These are phyloP conservation scores for Athelia psychrophila DNA, from an alignment of 1,284 basidiomycete species.

Conservation along the genomic window DNA sequence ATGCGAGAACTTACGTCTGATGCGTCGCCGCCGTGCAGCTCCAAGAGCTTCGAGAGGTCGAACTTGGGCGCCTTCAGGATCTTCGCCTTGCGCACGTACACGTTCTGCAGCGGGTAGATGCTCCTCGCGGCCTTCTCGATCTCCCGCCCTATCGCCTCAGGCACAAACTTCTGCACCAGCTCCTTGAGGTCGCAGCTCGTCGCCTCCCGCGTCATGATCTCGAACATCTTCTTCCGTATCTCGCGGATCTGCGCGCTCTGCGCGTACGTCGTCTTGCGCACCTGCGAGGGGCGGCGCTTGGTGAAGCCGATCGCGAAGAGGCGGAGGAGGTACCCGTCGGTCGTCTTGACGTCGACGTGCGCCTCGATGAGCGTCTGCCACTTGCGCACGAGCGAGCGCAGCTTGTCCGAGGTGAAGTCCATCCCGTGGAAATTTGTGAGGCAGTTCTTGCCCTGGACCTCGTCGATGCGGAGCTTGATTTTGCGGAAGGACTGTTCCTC, in stretches of 20 bases:
- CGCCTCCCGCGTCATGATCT: constrained; percentile 98
- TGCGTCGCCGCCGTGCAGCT: constrained; percentile 90
- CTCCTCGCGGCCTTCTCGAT: constrained; percentile 97
- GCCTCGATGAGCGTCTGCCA: constrained; percentile 99
- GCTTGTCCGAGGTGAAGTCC: constrained; percentile 99
- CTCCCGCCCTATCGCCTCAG: constrained; percentile 98
- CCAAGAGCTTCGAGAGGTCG: constrained; percentile 92
- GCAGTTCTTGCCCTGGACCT: constrained; percentile 99
- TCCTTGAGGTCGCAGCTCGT: constrained; percentile 97
- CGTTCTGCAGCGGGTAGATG: constrained; percentile 98
- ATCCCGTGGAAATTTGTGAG: constrained; percentile 99
- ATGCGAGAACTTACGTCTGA: constrained; percentile 67
- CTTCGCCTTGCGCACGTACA: constrained; percentile 97
- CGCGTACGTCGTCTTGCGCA: constrained; percentile 99
- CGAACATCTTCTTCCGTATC: constrained; percentile 99
- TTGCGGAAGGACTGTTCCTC: constrained; percentile 99
- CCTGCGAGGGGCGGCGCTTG: constrained; percentile 94
- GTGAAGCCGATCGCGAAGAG: constrained; percentile 99
- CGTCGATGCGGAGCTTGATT: constrained; percentile 97
- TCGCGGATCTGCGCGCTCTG: constrained; percentile 94
- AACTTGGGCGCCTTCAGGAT: constrained; percentile 98
- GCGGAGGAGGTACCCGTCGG: constrained; percentile 98
- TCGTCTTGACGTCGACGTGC: constrained; percentile 98
- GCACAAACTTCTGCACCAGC: constrained; percentile 97
- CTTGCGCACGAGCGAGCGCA: constrained; percentile 99